Evolutionary conservation across 768 basidiomycete species (phyloP).

Genomic region (Phylloporus sp.): DNA sequence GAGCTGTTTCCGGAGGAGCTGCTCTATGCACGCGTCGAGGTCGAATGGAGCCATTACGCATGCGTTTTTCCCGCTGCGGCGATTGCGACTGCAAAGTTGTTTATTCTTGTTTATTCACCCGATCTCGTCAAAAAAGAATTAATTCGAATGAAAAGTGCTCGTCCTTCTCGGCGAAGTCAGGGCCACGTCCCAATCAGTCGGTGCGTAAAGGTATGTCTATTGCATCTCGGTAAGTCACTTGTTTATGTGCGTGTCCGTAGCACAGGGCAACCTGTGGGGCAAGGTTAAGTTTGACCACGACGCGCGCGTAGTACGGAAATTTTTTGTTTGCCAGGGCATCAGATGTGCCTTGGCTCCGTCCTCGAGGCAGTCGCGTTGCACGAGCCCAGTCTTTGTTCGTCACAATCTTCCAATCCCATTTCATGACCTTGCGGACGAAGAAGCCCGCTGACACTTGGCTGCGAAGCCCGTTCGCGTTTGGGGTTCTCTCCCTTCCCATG

Average conservation of each 20-base stretch:
- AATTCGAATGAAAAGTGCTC: slow-evolving; percentile 11
- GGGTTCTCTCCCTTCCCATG: slow-evolving; percentile 4
- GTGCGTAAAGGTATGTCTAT: slow-evolving; percentile 15
- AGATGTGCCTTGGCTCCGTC: slow-evolving; percentile 29
- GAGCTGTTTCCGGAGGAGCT: slow-evolving; percentile 86
- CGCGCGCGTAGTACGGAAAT: slow-evolving; percentile 26
- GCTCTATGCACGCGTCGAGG: slow-evolving; percentile 93
- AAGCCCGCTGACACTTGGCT: slow-evolving; percentile 10
- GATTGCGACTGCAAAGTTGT: slow-evolving; percentile 9
- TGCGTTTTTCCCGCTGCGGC: slow-evolving; percentile 2
- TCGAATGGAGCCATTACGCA: slow-evolving; percentile 60
- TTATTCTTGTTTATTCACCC: slow-evolving; percentile 16
- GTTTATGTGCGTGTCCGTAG: slow-evolving; percentile 6
- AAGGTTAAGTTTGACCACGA: slow-evolving; percentile 31
- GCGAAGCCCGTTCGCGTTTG: slow-evolving; percentile 11
- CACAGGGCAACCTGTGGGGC: slow-evolving; percentile 17
- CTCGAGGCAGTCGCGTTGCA: slow-evolving; percentile 34
- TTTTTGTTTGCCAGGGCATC: slow-evolving; percentile 22
- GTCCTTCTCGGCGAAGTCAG: slow-evolving; percentile 11
- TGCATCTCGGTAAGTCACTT: slow-evolving; percentile 11
- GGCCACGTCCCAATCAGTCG: slow-evolving; percentile 8
- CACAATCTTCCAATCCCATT: slow-evolving; percentile 14
- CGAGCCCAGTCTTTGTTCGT: slow-evolving; percentile 8
- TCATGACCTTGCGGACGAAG: slow-evolving; percentile 14
- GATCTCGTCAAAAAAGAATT: slow-evolving; percentile 10